Conservation (phyloP, 1,139 yeast genomes). For the Lizanozyma gosingica region DNA sequence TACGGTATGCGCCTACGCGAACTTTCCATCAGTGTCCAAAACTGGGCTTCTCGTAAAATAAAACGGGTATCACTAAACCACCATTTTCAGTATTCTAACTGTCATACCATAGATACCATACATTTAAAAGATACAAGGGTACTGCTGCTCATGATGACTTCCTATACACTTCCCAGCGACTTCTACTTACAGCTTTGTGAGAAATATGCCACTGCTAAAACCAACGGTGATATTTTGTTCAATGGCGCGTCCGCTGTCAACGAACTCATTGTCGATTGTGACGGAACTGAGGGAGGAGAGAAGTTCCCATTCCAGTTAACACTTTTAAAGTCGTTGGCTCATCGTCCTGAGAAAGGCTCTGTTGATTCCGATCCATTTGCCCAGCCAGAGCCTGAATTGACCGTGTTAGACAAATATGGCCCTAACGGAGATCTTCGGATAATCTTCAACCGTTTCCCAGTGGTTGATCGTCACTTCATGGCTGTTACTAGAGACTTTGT, state of each 20-base stretch:
- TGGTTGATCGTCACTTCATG: constrained; percentile 69
- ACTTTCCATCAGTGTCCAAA: too few species aligned
- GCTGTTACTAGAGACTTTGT: constrained; percentile 66
- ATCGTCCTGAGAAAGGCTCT: constrained; percentile 47
- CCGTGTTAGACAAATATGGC: constrained; percentile 48
- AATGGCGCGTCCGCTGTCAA: constrained; percentile 22
- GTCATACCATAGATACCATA: too few species aligned
- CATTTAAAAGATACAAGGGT: too few species aligned
- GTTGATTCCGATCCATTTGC: constrained; percentile 60
- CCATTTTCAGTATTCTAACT: too few species aligned
- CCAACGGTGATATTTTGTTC: constrained; percentile 17
- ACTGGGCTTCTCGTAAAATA: too few species aligned
- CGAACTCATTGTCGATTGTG: constrained; percentile 14
- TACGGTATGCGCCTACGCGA: too few species aligned
- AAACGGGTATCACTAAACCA: too few species aligned
- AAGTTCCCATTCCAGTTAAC: constrained; percentile 20
- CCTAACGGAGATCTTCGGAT: constrained; percentile 44
- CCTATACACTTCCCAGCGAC: neutral
- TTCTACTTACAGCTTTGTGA: neutral
- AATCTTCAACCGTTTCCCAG: constrained; percentile 80
- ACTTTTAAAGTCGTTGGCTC: constrained; percentile 32
- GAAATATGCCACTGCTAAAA: constrained; percentile 15
- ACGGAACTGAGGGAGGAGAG: constrained; percentile 12
- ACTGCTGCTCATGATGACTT: neutral
- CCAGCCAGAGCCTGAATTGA: constrained; percentile 68